Base-by-base conservation (phyloP, 2,329 filamentous ascomycete species). In the Daldinia sp. region DNA sequence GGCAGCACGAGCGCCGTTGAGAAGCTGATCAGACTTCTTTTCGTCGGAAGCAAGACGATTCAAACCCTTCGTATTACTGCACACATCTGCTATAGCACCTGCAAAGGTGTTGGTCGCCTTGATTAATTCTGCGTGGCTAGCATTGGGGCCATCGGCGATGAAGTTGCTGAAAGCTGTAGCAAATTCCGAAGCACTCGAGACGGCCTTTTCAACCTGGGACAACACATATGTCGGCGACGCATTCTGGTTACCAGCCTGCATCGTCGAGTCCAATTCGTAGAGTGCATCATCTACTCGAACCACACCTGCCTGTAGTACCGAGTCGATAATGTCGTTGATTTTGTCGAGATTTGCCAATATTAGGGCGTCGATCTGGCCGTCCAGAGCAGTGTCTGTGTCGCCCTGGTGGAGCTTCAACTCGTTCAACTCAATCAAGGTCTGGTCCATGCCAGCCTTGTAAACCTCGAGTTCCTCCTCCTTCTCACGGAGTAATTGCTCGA, bases 161-260 rank as follows among this genome's bases (percentile, higher is more conserved):
- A 96, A 98, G 78, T 96, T 96, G 82, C 97, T 99, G 84, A 98
- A 99, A 0, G 95, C 90, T 0, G 94, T 98, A 1, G 94, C 95
- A 78, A 99, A 99, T 76, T 99, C 95, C 78, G 96, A 98, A 10
- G 95, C 93, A 68, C 89, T 96, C 8, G 93, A 88, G 6, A 94
- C 95, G 0, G 95, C 94, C 81, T 98, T 99, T 76, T 99, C 95
- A 61, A 98, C 94, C 77, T 98, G 94, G 1, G 94, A 98, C 51
- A 99, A 83, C 10, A 99, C 94, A 75, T 96, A 98, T 1, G 94
- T 87, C 11, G 95, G 93, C 37, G 94, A 96, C 0, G 95, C 95
- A 73, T 96, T 99, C 80, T 98, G 95, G 80, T 99, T 99, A 77
- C 95, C 95, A 37, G 94, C 95, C 77, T 98, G 94, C 93, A 98